These are phyloP conservation scores for Ophiosphaerella narmari DNA, from an alignment of 2,329 filamentous ascomycete genomes.

Conservation along the genomic window DNA sequence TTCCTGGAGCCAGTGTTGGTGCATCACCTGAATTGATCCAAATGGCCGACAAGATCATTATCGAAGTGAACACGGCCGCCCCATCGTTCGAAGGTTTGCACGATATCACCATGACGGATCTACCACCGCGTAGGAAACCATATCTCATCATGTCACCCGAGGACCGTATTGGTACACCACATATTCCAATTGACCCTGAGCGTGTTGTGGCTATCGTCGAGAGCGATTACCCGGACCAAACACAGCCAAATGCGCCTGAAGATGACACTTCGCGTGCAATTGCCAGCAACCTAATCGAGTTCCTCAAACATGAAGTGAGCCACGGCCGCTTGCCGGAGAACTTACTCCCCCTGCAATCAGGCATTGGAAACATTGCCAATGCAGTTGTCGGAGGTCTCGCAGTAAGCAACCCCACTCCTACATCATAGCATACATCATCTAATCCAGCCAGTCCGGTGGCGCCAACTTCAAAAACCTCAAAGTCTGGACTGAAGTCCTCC, in stretches of 20 bases:
- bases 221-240: conserved; percentile 79
- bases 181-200: conserved; percentile 83
- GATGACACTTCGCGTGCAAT: conserved; percentile 75
- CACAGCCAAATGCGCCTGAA: conserved; percentile 74
- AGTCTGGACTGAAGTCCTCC: conserved; percentile 92
- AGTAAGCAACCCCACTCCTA: conserved; percentile 24
- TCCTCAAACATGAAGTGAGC: conserved; percentile 81
- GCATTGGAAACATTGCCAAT: conserved; percentile 93
- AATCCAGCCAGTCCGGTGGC: conserved; percentile 54
- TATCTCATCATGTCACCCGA: conserved; percentile 85
- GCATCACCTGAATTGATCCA: conserved; percentile 85
- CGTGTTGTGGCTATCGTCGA: conserved; percentile 85
- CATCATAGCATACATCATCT: background rate
- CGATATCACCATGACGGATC: conserved; percentile 87
- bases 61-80: conserved; percentile 87
- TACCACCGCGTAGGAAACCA: conserved; percentile 79
- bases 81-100: conserved; percentile 84
- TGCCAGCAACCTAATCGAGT: conserved; percentile 79
- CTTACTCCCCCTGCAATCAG: conserved; percentile 81
- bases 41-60: conserved; percentile 91
- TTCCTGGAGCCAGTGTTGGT: conserved; percentile 83
- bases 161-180: conserved; percentile 81
- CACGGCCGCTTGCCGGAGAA: conserved; percentile 77
- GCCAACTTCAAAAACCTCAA: conserved; percentile 86
- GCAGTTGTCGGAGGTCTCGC: conserved; percentile 84